These are phyloP conservation scores for Ceratocystis lukuohia DNA, from an alignment of 2,329 filamentous ascomycete species.

Conservation along the genomic window DNA sequence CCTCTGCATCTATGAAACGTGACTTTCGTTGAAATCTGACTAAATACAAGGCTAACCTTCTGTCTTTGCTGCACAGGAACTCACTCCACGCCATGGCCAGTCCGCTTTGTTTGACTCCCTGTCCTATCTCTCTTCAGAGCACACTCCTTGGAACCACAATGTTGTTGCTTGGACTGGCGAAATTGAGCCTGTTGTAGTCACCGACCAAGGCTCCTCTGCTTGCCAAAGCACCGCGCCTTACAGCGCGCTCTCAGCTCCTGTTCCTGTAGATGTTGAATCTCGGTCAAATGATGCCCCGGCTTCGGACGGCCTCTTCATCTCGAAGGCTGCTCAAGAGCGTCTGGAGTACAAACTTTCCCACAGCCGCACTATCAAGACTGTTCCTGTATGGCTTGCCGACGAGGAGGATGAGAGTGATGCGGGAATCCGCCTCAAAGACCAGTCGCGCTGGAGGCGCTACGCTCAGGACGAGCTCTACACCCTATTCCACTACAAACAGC, in stretches of 20 bases:
- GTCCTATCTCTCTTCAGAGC: slow-evolving; percentile 69
- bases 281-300: slow-evolving; percentile 44
- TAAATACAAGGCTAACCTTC: neutral
- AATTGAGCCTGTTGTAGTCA: slow-evolving; percentile 36
- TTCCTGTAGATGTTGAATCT: slow-evolving; percentile 53
- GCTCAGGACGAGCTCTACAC: slow-evolving; percentile 87
- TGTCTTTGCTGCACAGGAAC: slow-evolving; percentile 38
- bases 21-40: neutral
- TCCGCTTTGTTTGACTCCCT: slow-evolving; percentile 90
- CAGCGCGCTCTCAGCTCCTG: slow-evolving; percentile 65
- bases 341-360: slow-evolving; percentile 63
- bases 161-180: slow-evolving; percentile 94
- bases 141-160: slow-evolving; percentile 79
- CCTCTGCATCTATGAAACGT: neutral
- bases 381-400: slow-evolving; percentile 82
- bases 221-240: slow-evolving; percentile 29
- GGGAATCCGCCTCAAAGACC: slow-evolving; percentile 65
- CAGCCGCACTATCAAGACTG: slow-evolving; percentile 61
- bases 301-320: slow-evolving; percentile 57
- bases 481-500: slow-evolving; percentile 90
- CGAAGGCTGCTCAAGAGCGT: slow-evolving; percentile 52
- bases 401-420: slow-evolving; percentile 52
- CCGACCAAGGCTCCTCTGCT: slow-evolving; percentile 7
- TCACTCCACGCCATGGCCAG: slow-evolving; percentile 67
- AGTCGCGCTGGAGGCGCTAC: slow-evolving; percentile 76